Conservation (phyloP, 2,329 filamentous ascomycete genomes). For the Cucurbitaria berberidis region DNA sequence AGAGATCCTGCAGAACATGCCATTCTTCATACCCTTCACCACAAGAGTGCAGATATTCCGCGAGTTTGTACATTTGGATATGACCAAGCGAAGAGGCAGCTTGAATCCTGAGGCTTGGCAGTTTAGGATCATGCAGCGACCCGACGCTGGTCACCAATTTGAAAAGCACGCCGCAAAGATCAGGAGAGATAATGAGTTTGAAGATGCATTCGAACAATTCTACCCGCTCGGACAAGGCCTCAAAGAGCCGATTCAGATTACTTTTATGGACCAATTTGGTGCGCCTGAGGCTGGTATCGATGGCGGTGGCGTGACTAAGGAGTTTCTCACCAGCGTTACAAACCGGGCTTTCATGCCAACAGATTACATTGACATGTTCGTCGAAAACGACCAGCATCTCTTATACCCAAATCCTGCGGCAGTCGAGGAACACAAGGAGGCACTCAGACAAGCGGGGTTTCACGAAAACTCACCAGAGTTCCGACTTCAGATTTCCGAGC, state of each 20-base stretch:
- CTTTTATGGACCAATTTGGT: constrained; percentile 91
- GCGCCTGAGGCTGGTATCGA: constrained; percentile 91
- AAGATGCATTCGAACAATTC: constrained; percentile 85
- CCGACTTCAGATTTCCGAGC: constrained; percentile 62
- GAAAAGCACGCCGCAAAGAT: constrained; percentile 75
- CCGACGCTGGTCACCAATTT: constrained; percentile 44
- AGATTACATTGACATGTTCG: constrained; percentile 67
- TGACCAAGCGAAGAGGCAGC: constrained; percentile 71
- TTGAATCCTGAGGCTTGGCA: constrained; percentile 79
- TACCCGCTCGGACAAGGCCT: constrained; percentile 80
- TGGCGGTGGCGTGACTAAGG: constrained; percentile 95
- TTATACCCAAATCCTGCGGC: constrained; percentile 86
- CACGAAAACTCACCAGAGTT: constrained; percentile 63
- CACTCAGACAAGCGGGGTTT: constrained; percentile 60
- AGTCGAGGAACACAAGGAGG: constrained; percentile 70
- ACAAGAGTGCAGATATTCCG: constrained; percentile 92
- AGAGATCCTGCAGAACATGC: constrained; percentile 93
- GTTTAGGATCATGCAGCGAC: constrained; percentile 55
- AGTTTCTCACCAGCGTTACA: constrained; percentile 90
- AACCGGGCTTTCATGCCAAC: constrained; percentile 77
- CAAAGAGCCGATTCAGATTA: constrained; percentile 96
- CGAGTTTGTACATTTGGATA: constrained; percentile 87
- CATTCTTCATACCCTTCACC: constrained; percentile 93
- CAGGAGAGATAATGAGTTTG: constrained; percentile 77
- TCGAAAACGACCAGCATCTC: constrained; percentile 82